These are phyloP conservation scores for Hansenula lynferdii DNA, from an alignment of 1,139 yeast genomes.

Conservation along the genomic window DNA sequence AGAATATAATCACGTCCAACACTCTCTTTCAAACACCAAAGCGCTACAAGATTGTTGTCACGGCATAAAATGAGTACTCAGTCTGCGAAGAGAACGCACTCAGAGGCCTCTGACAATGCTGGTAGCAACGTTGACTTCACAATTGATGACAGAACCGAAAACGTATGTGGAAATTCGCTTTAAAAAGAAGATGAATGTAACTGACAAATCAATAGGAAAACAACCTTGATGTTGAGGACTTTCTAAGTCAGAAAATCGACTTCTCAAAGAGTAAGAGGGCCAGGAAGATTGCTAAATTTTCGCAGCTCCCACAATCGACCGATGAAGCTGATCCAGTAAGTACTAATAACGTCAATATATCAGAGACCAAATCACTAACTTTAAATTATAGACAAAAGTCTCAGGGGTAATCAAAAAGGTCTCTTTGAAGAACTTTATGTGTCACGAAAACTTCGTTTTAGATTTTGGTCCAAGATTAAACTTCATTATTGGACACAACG, in stretches of 20 bases:
- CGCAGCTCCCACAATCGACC: not conserved
- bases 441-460: conserved; percentile 75
- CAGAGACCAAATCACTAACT: too few relatives aligned
- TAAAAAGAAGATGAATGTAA: too few relatives aligned
- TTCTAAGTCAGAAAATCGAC: conserved; percentile 13
- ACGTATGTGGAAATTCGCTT: too few relatives aligned
- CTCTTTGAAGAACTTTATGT: conserved; percentile 69
- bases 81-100: not conserved
- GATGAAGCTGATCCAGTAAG: conserved; percentile 4
- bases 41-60: too few relatives aligned
- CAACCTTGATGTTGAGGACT: conserved; percentile 13
- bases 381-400: conserved; percentile 3
- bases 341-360: too few relatives aligned
- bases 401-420: conserved; percentile 45
- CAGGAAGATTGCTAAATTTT: conserved; percentile 3
- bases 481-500: conserved; percentile 91
- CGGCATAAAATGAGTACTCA: too few relatives aligned
- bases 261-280: conserved; percentile 7
- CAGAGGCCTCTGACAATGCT: not conserved
- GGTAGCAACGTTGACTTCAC: not conserved
- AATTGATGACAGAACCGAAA: not conserved
- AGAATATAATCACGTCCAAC: too few relatives aligned
- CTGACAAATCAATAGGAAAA: not conserved
- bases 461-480: conserved; percentile 81
- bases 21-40: too few relatives aligned